Conservation (phyloP, 352 stramenopile species). For the Aphanomyces stellatus region DNA sequence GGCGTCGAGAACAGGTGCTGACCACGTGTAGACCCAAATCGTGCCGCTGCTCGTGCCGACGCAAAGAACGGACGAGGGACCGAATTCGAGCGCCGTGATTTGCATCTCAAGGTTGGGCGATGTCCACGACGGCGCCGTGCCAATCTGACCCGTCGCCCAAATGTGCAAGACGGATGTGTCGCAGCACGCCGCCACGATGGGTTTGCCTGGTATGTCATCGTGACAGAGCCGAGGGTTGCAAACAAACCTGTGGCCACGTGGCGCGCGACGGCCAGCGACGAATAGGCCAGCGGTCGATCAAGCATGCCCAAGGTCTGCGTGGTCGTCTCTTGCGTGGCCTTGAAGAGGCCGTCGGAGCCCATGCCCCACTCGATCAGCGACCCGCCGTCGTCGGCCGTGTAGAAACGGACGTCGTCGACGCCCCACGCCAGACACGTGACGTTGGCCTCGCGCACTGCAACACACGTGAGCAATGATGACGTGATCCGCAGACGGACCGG, state of each 20-base stretch:
- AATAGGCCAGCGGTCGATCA: background rate
- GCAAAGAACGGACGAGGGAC: background rate
- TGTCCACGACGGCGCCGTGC: background rate
- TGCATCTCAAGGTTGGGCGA: background rate
- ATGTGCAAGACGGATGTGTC: background rate
- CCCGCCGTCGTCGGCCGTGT: conserved; percentile 1
- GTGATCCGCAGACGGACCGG: conserved; percentile 42
- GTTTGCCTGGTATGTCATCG: no score
- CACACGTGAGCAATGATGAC: conserved; percentile 32
- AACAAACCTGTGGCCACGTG: background rate
- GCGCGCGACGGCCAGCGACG: background rate
- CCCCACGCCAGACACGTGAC: conserved; percentile 21
- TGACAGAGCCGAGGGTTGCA: no score
- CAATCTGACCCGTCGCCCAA: background rate
- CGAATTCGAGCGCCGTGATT: background rate
- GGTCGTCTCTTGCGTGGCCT: background rate
- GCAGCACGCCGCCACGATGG: background rate
- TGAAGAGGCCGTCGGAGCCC: background rate
- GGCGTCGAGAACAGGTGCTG: background rate
- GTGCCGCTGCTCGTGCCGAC: background rate
- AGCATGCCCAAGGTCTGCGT: background rate
- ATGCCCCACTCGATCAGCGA: background rate
- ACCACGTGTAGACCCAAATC: background rate
- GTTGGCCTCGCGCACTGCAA: conserved; percentile 29
- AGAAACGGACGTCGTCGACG: background rate